Evolutionary conservation across 1,139 yeast genomes (phyloP).

Genomic region (Hyphopichia pseudoburtonii): DNA sequence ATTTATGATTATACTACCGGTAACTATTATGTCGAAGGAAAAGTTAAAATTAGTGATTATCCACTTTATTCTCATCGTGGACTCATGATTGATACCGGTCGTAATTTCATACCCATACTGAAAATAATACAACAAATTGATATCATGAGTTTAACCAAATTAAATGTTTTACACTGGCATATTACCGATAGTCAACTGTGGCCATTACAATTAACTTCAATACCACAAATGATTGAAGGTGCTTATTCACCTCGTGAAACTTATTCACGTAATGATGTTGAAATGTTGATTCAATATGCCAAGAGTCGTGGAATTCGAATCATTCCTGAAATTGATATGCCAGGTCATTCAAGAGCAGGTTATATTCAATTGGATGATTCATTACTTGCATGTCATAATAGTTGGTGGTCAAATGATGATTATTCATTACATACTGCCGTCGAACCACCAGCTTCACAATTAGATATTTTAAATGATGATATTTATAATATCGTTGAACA

Average conservation of each 20-base stretch:
- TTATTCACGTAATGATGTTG: conserved; percentile 34
- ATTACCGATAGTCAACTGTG: conserved; percentile 46
- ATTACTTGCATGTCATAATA: conserved; percentile 34
- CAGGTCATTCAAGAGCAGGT: conserved; percentile 50
- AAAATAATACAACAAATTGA: conserved; percentile 40
- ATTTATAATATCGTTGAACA: conserved; percentile 35
- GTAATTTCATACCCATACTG: conserved; percentile 36
- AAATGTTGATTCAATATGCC: conserved; percentile 35
- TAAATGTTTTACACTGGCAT: conserved; percentile 51
- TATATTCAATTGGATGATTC: conserved; percentile 33
- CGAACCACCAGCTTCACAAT: conserved; percentile 52
- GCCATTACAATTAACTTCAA: conserved; percentile 38
- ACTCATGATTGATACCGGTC: conserved; percentile 42
- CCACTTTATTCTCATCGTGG: conserved; percentile 49
- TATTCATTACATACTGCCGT: conserved; percentile 30
- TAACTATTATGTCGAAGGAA: conserved; percentile 28
- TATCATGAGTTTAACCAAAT: conserved; percentile 40
- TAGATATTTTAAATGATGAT: conserved; percentile 35
- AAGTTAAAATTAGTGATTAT: conserved; percentile 34
- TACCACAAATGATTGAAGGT: conserved; percentile 44
- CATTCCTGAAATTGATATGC: conserved; percentile 50
- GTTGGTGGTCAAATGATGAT: conserved; percentile 31
- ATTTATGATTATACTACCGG: conserved; percentile 19
- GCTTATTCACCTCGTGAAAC: conserved; percentile 40
- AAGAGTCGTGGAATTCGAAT: conserved; percentile 41